Conservation (phyloP, 1,284 basidiomycete genomes). For the Schizophyllum amplum region DNA sequence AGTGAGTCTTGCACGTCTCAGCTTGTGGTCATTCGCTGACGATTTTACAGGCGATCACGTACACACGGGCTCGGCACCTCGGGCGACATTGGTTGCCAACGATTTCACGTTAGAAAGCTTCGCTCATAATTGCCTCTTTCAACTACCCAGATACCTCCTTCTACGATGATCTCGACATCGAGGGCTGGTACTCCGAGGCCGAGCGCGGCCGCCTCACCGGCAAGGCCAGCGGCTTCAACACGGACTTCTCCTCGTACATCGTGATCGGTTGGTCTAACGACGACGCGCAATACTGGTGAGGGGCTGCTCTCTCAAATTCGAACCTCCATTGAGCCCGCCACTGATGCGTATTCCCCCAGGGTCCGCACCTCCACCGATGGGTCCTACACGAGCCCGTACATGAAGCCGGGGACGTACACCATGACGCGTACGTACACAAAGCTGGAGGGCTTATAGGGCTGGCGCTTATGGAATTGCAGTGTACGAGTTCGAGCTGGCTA, state of each 20-base stretch:
- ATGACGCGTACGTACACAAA: conserved; percentile 26
- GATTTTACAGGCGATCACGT: conserved; percentile 12
- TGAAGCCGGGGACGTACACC: conserved; percentile 35
- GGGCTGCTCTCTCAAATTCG: neutral
- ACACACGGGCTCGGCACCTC: neutral
- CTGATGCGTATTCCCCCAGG: neutral
- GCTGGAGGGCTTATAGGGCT: neutral
- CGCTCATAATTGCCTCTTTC: neutral
- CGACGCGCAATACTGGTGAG: conserved; percentile 30
- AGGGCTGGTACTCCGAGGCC: conserved; percentile 22
- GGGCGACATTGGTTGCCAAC: neutral
- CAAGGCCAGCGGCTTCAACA: conserved; percentile 25
- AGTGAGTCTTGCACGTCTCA: conserved; percentile 10
- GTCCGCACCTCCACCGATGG: conserved; percentile 22
- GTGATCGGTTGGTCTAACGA: conserved; percentile 25
- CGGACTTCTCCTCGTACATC: conserved; percentile 17
- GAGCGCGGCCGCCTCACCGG: conserved; percentile 28
- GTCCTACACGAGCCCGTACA: conserved; percentile 27
- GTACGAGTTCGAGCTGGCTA: conserved; percentile 31
- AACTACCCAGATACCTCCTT: conserved; percentile 22
- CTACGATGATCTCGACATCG: conserved; percentile 25
- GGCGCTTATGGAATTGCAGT: conserved; percentile 13
- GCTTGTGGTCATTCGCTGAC: neutral
- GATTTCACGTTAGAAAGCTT: neutral
- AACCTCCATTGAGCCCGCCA: neutral